A percentile compares a stretch with the other conserved stretches of the same genome.
Evolutionary conservation across 2,329 filamentous ascomycete species (phyloP).

Genomic region (Epichloe aotearoae): DNA sequence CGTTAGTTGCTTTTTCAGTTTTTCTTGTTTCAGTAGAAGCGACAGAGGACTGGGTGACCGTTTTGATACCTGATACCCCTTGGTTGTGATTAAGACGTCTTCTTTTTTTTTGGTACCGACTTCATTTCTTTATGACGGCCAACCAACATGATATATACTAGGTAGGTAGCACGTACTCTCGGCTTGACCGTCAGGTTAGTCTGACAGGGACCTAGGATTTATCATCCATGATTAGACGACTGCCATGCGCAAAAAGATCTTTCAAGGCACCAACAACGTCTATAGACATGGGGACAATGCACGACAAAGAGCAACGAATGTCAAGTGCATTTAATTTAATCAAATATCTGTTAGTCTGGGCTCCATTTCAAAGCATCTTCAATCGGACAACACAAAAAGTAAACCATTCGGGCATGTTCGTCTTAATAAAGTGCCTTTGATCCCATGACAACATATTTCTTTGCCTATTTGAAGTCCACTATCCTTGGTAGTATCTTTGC

Average conservation of each 20-base stretch:
- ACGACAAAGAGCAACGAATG: no score
- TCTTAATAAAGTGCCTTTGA: neutral
- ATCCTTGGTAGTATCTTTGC: neutral
- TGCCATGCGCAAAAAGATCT: no score
- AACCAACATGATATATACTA: no score
- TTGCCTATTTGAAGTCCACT: neutral
- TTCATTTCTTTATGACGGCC: neutral
- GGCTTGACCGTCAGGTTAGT: no score
- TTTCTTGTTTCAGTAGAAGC: neutral
- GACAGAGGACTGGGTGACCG: neutral
- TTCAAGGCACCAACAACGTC: no score
- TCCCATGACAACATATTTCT: conserved; percentile 2
- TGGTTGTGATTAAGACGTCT: neutral
- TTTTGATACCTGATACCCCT: neutral
- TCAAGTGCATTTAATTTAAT: no score
- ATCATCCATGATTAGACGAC: no score
- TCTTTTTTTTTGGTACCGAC: neutral
- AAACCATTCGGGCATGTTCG: neutral
- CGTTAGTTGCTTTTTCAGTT: neutral
- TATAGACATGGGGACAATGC: no score
- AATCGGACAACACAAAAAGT: neutral
- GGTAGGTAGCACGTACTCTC: no score
- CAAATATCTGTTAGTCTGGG: no score
- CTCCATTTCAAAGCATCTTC: neutral
- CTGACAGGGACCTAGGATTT: no score